Conservation (phyloP, 495 filamentous ascomycete genomes). For the Aspergillus cavernicola region DNA sequence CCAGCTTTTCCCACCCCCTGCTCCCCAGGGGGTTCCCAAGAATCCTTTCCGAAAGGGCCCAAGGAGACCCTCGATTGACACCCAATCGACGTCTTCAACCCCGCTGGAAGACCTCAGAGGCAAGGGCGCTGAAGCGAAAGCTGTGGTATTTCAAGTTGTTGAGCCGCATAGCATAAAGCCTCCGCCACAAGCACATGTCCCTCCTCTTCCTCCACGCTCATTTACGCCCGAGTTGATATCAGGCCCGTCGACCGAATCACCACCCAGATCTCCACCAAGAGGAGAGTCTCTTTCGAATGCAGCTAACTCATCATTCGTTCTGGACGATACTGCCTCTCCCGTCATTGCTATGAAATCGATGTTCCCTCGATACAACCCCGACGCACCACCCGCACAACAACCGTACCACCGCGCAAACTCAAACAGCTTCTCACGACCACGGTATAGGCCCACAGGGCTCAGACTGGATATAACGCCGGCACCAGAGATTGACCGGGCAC, state of each 20-base stretch:
- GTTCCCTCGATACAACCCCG: constrained; percentile 77
- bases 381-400: constrained; percentile 64
- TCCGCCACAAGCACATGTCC: constrained; percentile 19
- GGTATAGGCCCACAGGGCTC: constrained; percentile 31
- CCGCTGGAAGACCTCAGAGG: constrained; percentile 35
- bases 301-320: constrained; percentile 7
- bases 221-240: constrained; percentile 13
- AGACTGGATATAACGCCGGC: constrained; percentile 26
- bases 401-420: constrained; percentile 58
- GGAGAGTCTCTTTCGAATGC: constrained; percentile 30
- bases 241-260: constrained; percentile 22
- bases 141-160: constrained; percentile 38
- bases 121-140: constrained; percentile 30
- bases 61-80: constrained; percentile 25
- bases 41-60: constrained; percentile 34
- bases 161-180: constrained; percentile 32
- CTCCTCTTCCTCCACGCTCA: constrained; percentile 19
- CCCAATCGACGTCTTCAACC: constrained; percentile 29
- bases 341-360: constrained; percentile 60
- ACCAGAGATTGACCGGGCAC: constrained; percentile 37
- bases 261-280: constrained; percentile 18
- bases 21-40: constrained; percentile 35
- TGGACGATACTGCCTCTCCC: constrained; percentile 29
- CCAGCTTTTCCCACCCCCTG: constrained; percentile 53
- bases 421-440: constrained; percentile 40